A percentile compares a stretch with the other conserved stretches of the same genome.
These are phyloP conservation scores for Aspergillus sp. DNA, from an alignment of 2,329 filamentous ascomycete species.

Conservation along the genomic window DNA sequence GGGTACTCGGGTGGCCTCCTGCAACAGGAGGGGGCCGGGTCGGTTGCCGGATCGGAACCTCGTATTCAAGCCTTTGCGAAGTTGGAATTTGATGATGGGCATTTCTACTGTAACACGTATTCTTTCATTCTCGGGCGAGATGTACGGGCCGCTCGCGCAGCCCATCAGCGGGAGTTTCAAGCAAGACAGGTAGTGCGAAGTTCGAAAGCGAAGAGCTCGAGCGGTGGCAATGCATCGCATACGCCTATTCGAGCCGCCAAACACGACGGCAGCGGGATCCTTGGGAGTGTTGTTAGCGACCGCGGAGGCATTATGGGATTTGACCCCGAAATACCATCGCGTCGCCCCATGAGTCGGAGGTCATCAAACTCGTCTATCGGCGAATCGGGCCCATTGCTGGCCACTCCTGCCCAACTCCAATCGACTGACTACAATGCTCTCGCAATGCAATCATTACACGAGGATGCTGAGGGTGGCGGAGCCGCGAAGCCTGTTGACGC, in stretches of 20 bases:
- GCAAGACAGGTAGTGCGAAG: conserved; percentile 32
- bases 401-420: conserved; percentile 31
- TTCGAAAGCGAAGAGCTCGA: conserved; percentile 40
- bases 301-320: conserved; percentile 48
- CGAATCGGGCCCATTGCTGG: conserved; percentile 28
- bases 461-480: conserved; percentile 14
- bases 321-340: conserved; percentile 36
- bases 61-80: conserved; percentile 55
- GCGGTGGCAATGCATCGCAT: conserved; percentile 36
- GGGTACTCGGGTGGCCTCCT: conserved; percentile 21
- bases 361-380: conserved; percentile 45
- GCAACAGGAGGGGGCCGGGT: conserved; percentile 25
- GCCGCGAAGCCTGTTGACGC: conserved; percentile 40
- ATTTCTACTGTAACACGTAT: conserved; percentile 58
- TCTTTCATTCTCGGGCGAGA: conserved; percentile 57
- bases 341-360: conserved; percentile 36
- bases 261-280: conserved; percentile 37
- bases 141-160: conserved; percentile 43
- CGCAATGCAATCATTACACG: conserved; percentile 37
- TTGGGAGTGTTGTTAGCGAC: conserved; percentile 48
- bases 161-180: conserved; percentile 38
- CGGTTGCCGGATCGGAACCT: conserved; percentile 35
- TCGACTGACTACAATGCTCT: conserved; percentile 40
- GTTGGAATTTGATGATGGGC: conserved; percentile 56
- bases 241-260: conserved; percentile 37